Percentiles rank a stretch among this genome's conserved stretches.
Conservation (phyloP, 1,139 yeast genomes). For the Yamadazyma triangularis region DNA sequence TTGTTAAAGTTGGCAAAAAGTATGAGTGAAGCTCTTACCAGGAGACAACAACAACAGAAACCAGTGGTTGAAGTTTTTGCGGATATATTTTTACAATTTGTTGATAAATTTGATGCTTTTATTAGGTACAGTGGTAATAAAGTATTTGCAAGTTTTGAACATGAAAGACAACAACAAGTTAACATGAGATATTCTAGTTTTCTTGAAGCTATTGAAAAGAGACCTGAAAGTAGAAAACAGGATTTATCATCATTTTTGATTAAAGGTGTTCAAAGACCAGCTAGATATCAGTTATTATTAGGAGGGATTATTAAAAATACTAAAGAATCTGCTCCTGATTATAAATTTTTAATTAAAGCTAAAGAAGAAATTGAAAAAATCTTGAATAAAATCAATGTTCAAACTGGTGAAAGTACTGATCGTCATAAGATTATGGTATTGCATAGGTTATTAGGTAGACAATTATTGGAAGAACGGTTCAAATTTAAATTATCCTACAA, state of each 20-base stretch:
- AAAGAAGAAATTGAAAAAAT: slow-evolving; percentile 72
- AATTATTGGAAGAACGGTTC: slow-evolving; percentile 58
- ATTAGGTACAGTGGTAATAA: slow-evolving; percentile 94
- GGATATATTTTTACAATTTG: slow-evolving; percentile 79
- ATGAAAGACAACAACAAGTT: slow-evolving; percentile 88
- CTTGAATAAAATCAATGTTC: slow-evolving; percentile 76
- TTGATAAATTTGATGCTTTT: slow-evolving; percentile 87
- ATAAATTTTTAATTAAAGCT: slow-evolving; percentile 66
- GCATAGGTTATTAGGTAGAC: slow-evolving; percentile 77
- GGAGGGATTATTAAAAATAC: slow-evolving; percentile 84
- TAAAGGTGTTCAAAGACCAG: slow-evolving; percentile 94
- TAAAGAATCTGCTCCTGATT: slow-evolving; percentile 69
- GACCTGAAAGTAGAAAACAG: slow-evolving; percentile 85
- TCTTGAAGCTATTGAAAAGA: slow-evolving; percentile 84
- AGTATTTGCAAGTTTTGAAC: slow-evolving; percentile 91
- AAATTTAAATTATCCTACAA: slow-evolving; percentile 75
- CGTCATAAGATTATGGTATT: slow-evolving; percentile 84
- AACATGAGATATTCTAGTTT: slow-evolving; percentile 89
- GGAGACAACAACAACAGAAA: slow-evolving; percentile 77
- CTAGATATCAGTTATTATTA: slow-evolving; percentile 82
- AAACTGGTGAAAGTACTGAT: slow-evolving; percentile 93
- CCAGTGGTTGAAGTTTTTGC: slow-evolving; percentile 86
- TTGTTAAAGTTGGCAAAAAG: slow-evolving; percentile 78
- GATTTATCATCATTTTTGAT: slow-evolving; percentile 91
- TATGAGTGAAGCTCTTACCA: slow-evolving; percentile 83